Evolutionary conservation across 1,139 yeast genomes (phyloP), one percentile per base, ranked within the genome.

Genomic region (Pichia sp.): DNA sequence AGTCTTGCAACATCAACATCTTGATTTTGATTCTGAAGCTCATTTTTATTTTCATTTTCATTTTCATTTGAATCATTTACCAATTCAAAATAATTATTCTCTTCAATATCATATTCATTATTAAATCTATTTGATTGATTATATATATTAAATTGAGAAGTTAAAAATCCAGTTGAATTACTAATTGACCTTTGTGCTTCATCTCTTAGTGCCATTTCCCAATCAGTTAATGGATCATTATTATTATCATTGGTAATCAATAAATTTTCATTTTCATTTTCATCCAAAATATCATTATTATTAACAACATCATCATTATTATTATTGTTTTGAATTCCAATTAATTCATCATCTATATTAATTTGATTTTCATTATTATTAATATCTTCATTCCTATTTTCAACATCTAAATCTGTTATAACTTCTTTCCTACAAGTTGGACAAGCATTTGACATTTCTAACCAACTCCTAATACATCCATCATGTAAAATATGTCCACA

Each of bases 391-490:
- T 29, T 33, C n/a, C 7, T 31, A 25, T 18, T 29, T n/a, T n/a
- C 27, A 29, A 36, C 11, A 25, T 8, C 33, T n/a, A 26, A 39
- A n/a, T 18, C 18, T 29, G 38, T 38, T 45, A 75, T 72, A 3
- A 89, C 96, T n/a, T 83, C 78, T 26, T 83, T 72, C 56, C 97
- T 74, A 66, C 97, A 92, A 49, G 90, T 80, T 0, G 99, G 98
- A 68, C 99, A 92, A 32, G 81, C 78, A 58, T 85, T 94, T 0
- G 96, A 87, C 56, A 96, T 75, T 61, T 87, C 96, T 57, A 92
- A 72, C 99, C 99, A 92, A 58, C 86, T 86, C 61, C 86, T 86
- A 55, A 92, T 74, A 65, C 98, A 92, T 3, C 95, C 92, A 69
- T 85, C 72, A 64, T 92, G 99, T 52, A 92, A 73, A 49, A 88